These are phyloP conservation scores for Acarospora socialis DNA, from an alignment of 2,329 filamentous ascomycete species.

Conservation along the genomic window DNA sequence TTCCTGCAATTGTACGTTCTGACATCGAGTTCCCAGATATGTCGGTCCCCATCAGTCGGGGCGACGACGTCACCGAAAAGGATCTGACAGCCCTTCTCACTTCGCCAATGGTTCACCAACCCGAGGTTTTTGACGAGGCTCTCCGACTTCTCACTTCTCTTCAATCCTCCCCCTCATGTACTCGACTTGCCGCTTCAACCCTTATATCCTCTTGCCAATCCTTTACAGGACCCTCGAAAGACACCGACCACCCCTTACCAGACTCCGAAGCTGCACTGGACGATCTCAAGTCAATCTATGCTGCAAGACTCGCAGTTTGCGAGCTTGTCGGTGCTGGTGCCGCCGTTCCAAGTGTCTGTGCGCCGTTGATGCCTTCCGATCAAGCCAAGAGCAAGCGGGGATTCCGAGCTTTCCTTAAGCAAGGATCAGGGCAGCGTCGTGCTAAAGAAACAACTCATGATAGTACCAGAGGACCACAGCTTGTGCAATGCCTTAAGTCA, in stretches of 20 bases:
- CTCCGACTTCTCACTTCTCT: constrained; percentile 31
- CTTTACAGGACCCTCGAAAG: constrained; percentile 25
- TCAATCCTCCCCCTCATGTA: constrained; percentile 35
- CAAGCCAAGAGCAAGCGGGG: constrained; percentile 18
- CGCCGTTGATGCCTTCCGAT: constrained; percentile 30
- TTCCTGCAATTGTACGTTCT: no score
- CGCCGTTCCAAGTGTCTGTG: constrained; percentile 36
- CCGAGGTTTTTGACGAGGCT: constrained; percentile 27
- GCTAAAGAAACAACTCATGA: constrained; percentile 10
- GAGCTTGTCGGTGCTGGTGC: constrained; percentile 42
- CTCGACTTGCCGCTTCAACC: constrained; percentile 35
- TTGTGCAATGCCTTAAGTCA: constrained; percentile 39
- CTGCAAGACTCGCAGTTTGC: constrained; percentile 48
- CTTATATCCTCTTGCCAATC: constrained; percentile 40
- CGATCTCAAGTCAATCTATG: constrained; percentile 41
- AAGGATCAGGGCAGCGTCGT: constrained; percentile 9
- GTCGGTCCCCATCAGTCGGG: no score
- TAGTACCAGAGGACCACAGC: constrained; percentile 15
- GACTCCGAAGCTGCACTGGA: constrained; percentile 25
- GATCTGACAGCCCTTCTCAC: constrained; percentile 9
- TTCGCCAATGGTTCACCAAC: constrained; percentile 11
- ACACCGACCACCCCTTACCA: constrained; percentile 16
- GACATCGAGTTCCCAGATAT: no score
- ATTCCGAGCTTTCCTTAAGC: constrained; percentile 16
- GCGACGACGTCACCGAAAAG: background rate